phyloP scores from a whole-genome alignment of 352 stramenopile genomes.

The Saprolegnia diclina region DNA sequence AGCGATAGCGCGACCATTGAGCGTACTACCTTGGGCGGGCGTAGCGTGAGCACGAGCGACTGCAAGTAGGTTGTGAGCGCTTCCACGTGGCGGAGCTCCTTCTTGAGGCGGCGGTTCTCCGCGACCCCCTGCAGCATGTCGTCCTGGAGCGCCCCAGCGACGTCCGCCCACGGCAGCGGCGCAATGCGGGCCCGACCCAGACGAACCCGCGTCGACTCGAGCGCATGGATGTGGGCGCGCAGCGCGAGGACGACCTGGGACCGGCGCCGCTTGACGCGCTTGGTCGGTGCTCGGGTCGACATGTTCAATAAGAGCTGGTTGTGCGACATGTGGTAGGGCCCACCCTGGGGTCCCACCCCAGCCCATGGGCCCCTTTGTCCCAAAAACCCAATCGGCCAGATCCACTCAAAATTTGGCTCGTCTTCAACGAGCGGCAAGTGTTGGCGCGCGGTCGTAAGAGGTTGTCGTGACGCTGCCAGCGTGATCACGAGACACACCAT shows the following conservation, averaged over 20 bases:
- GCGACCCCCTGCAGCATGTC: background rate
- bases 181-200: background rate
- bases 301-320: too few relatives aligned
- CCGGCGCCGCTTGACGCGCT: constrained; percentile 9
- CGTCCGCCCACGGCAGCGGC: constrained; percentile 8
- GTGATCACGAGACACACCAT: too few relatives aligned
- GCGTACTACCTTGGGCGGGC: background rate
- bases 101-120: constrained; percentile 6
- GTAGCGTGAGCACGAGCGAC: background rate
- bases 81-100: background rate
- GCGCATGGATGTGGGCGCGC: background rate
- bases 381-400: background rate
- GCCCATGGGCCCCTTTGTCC: background rate
- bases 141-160: constrained; percentile 8
- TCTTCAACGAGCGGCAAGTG: background rate
- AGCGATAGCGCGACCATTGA: too few relatives aligned
- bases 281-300: background rate
- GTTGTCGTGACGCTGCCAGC: too few relatives aligned
- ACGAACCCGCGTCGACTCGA: background rate
- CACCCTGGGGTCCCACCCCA: too few relatives aligned
- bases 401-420: background rate
- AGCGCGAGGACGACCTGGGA: background rate
- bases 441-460: too few relatives aligned
- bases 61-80: background rate
- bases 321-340: background rate